These are phyloP conservation scores for Elsinoe batatas DNA, from an alignment of 2,329 filamentous ascomycete species.

Conservation along the genomic window DNA sequence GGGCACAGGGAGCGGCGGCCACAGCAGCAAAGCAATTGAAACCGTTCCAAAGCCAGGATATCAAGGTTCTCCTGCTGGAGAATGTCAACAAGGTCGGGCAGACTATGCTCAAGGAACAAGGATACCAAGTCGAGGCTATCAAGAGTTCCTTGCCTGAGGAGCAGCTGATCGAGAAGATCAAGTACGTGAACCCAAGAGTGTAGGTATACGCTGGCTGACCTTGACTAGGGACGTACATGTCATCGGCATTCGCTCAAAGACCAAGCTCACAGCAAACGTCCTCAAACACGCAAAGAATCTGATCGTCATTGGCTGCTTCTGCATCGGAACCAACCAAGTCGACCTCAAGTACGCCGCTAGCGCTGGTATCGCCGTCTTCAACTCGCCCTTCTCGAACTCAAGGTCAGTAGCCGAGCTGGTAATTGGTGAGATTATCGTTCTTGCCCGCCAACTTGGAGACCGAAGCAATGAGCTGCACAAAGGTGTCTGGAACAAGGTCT, in stretches of 20 bases:
- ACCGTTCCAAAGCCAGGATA: constrained; percentile 89
- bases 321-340: constrained; percentile 95
- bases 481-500: constrained; percentile 97
- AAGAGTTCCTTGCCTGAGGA: constrained; percentile 88
- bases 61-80: constrained; percentile 91
- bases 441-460: constrained; percentile 87
- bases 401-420: constrained; percentile 93
- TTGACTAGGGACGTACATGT: constrained; percentile 74
- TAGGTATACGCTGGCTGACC: background rate
- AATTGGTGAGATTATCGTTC: constrained; percentile 82
- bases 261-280: constrained; percentile 78
- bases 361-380: constrained; percentile 93
- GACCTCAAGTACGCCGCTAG: constrained; percentile 73
- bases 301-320: constrained; percentile 95
- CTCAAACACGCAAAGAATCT: constrained; percentile 85
- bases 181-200: constrained; percentile 37
- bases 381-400: constrained; percentile 97
- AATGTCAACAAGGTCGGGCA: constrained; percentile 89
- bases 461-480: constrained; percentile 89
- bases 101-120: constrained; percentile 72
- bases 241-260: constrained; percentile 96
- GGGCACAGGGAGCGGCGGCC: constrained; percentile 31
- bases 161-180: constrained; percentile 92
- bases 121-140: constrained; percentile 88
- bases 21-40: constrained; percentile 66